Evolutionary conservation across 139 green algal genomes (phyloP), one percentile per base, ranked within the genome.

Genomic region (Coccomyxa sp.): DNA sequence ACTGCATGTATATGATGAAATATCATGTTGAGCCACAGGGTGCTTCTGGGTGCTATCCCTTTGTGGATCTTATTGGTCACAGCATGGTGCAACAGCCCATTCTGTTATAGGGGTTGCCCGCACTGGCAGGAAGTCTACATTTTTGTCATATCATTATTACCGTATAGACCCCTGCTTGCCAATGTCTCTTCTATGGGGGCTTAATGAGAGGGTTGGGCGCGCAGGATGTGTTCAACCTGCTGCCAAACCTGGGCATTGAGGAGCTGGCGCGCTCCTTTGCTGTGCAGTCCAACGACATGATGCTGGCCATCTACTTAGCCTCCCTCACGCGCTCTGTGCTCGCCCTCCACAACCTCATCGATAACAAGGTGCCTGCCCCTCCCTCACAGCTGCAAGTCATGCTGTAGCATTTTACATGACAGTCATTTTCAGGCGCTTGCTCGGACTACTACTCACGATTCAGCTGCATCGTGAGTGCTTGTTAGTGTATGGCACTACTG

Each of bases 251-350:
- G 86, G 97, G 96, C 79, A 89, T 97, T 25, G 90, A 95, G 51
- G 88, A 94, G 60, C 89, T 99, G 51, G 86, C 91, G 15, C 66
- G 58, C 12, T 88, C 88, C 7, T 91, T 93, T 83, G 88, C 94
- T 82, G 93, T 98, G 51, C 96, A 98, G 89, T 91, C 88, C 80
- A 99, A 99, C 85, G 97, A 99, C 93, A 98, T 98, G 97, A 98
- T 98, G 95, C 88, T 97, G 82, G 92, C 89, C 57, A 93, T 99
- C 67, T 99, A 99, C 91, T 76, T 99, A 77, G 90, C 96, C 0
- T 96, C 94, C 0, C 89, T 99, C 81, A 95, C 98, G 21, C 91
- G 97, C 66, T 92, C 86, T 78, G 87, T 98, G 51, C 91, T 99
- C 30, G 95, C 97, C 13, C 85, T 99, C 86, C 97, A 99, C 91